Base-by-base conservation (phyloP, 129 eudicot genomes). In the Chrysanthemum lavandulifolium region DNA sequence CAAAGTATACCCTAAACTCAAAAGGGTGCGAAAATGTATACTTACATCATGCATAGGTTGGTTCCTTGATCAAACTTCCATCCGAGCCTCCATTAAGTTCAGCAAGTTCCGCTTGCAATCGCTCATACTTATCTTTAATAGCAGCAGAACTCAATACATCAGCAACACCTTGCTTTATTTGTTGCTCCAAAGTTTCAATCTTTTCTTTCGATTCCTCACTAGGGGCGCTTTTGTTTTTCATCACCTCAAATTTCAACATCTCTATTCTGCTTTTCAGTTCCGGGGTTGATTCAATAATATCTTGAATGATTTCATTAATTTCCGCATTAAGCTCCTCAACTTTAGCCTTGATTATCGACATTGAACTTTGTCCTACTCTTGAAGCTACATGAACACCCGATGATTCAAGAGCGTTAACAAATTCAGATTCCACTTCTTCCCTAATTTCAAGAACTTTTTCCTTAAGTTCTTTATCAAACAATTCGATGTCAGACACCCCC, bases 201-300 rank as follows among this genome's bases (percentile, higher is more conserved):
- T 83, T 92, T 11, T 61, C 80, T 74, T 87, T 84, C 5, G 87
- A 68, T 58, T 85, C 89, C 31, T 84, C 55, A 76, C 76, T 83
- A 47, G 95, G 88, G 25, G 73, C 5, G 27, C 77, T 82, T 25
- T 83, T 85, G 56, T 85, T 84, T 72, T 80, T 89, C 25, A 33
- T 76, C 12, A 69, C 78, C 79, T 83, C 95, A 47, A 70, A 16
- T 63, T 85, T 89, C 67, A 92, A 66, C 80, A 75, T 48, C 62
- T 89, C 88, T 1, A 89, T 79, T 65, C 81, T 89, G 60, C 76
- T 83, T 63, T 84, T 89, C 83, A 92, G 68, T 52, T 85, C 88
- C 9, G 82, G 82, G 19, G 95, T 72, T 53, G 92, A 86, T 65
- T 68, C 82, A 15, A 84, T 83, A 33, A 80, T 78, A 54, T 86